Evolutionary conservation across 2,329 filamentous ascomycete genomes (phyloP).

Genomic region (Exophiala xenobiotica): DNA sequence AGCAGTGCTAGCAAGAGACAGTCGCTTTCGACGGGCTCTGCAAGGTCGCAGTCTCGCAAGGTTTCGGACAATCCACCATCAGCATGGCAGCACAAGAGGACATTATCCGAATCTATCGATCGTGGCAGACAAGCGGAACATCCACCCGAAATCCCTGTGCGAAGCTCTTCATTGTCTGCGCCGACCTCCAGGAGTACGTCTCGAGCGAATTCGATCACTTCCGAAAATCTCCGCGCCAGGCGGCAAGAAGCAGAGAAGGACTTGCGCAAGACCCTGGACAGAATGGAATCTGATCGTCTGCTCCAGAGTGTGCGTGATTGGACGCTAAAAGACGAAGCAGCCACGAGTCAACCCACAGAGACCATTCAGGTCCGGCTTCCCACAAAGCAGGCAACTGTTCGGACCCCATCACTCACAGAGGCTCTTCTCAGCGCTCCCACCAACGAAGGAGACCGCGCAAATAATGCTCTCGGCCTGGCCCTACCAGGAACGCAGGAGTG

Average conservation of each 20-base stretch:
- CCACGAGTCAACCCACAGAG: not conserved
- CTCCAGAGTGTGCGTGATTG: slow-evolving; percentile 16
- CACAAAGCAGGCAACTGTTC: not conserved
- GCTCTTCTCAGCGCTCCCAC: not conserved
- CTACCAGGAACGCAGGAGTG: slow-evolving; percentile 38
- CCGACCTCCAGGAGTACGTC: slow-evolving; percentile 48
- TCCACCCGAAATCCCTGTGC: slow-evolving; percentile 39
- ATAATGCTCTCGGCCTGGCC: slow-evolving; percentile 16
- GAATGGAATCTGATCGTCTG: slow-evolving; percentile 31
- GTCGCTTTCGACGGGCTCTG: slow-evolving; percentile 42
- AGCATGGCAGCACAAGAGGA: slow-evolving; percentile 37
- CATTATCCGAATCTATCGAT: slow-evolving; percentile 42
- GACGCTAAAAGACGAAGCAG: slow-evolving; percentile 1
- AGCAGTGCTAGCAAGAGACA: slow-evolving; percentile 37
- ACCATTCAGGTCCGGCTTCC: not conserved
- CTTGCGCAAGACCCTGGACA: slow-evolving; percentile 28
- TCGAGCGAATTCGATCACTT: slow-evolving; percentile 46
- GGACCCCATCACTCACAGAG: slow-evolving; percentile 1
- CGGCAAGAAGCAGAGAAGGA: slow-evolving; percentile 30
- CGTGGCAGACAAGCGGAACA: slow-evolving; percentile 34
- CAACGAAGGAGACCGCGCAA: not conserved
- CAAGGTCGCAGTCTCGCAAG: slow-evolving; percentile 36
- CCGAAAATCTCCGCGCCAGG: slow-evolving; percentile 39
- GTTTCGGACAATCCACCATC: slow-evolving; percentile 38
- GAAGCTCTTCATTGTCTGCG: slow-evolving; percentile 48